Conservation (phyloP, 1,284 basidiomycete species). For the Mixia osmundae region DNA sequence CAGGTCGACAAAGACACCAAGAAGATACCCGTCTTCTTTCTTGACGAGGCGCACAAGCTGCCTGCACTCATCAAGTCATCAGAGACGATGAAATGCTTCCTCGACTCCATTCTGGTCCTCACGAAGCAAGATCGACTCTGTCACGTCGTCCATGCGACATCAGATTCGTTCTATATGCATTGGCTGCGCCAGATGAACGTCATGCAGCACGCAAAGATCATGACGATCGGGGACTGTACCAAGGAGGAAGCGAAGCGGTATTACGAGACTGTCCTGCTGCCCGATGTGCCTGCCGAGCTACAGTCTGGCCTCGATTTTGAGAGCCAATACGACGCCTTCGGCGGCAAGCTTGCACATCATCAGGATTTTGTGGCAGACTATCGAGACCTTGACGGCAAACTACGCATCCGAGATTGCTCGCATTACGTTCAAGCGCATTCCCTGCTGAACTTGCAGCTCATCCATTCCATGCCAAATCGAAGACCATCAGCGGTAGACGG, state of each 20-base stretch:
- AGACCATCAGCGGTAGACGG: conserved; percentile 4
- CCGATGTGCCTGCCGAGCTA: conserved; percentile 36
- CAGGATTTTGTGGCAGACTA: conserved; percentile 49
- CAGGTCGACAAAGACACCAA: conserved; percentile 30
- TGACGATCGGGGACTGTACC: conserved; percentile 51
- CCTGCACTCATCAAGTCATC: conserved; percentile 39
- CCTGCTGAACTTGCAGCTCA: conserved; percentile 17
- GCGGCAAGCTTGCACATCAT: conserved; percentile 57
- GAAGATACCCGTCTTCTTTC: conserved; percentile 52
- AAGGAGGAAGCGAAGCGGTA: conserved; percentile 40
- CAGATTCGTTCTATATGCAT: conserved; percentile 55
- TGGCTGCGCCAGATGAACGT: conserved; percentile 14
- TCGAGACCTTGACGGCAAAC: conserved; percentile 43
- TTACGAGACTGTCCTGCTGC: conserved; percentile 37
- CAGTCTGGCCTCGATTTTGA: conserved; percentile 38
- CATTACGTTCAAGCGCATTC: conserved; percentile 17
- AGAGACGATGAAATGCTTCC: conserved; percentile 52
- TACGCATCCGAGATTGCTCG: conserved; percentile 7
- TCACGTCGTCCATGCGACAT: conserved; percentile 58
- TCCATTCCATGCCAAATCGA: conserved; percentile 11
- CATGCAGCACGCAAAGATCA: conserved; percentile 28
- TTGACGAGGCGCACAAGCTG: conserved; percentile 53
- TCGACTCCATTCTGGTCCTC: conserved; percentile 58
- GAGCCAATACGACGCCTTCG: conserved; percentile 44
- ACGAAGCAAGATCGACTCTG: conserved; percentile 55